Evolutionary conservation across 108 stramenopile genomes (phyloP).

Genomic region (Cylindrotheca closterium): DNA sequence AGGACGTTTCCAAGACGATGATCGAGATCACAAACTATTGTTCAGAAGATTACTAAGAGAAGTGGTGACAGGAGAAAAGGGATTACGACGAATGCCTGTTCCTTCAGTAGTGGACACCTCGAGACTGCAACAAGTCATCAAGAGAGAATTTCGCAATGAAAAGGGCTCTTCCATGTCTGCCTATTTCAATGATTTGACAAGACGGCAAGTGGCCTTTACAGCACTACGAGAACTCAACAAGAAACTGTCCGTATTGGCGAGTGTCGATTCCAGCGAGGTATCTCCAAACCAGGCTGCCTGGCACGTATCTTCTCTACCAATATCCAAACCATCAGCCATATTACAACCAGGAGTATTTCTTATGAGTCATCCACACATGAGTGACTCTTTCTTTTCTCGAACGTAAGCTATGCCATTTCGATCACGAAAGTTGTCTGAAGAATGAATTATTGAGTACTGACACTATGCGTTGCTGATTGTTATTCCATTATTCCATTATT

Average conservation of each 20-base stretch:
- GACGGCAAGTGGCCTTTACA: constrained; percentile 64
- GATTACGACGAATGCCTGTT: constrained; percentile 30
- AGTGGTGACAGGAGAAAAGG: constrained; percentile 40
- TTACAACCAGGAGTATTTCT: constrained; percentile 76
- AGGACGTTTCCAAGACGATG: background rate
- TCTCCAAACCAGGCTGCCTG: constrained; percentile 15
- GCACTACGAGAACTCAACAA: constrained; percentile 72
- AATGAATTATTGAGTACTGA: no score
- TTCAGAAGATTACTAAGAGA: constrained; percentile 71
- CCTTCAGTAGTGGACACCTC: constrained; percentile 32
- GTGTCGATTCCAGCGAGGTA: constrained; percentile 9
- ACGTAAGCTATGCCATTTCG: no score
- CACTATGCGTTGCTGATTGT: no score
- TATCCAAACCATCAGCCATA: constrained; percentile 12
- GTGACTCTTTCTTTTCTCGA: constrained; percentile 64
- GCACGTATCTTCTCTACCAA: constrained; percentile 33
- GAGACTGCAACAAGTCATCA: constrained; percentile 50
- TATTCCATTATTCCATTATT: no score
- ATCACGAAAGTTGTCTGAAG: no score
- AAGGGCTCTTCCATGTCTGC: constrained; percentile 23
- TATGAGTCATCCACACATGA: constrained; percentile 78
- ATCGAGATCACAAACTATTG: constrained; percentile 21
- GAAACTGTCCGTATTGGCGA: constrained; percentile 55
- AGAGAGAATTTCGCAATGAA: constrained; percentile 66
- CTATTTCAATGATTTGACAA: constrained; percentile 39